Percentiles rank a stretch among this genome's conserved stretches.
Evolutionary conservation across 768 basidiomycete genomes (phyloP).

Genomic region (Lyophyllum shimeji): DNA sequence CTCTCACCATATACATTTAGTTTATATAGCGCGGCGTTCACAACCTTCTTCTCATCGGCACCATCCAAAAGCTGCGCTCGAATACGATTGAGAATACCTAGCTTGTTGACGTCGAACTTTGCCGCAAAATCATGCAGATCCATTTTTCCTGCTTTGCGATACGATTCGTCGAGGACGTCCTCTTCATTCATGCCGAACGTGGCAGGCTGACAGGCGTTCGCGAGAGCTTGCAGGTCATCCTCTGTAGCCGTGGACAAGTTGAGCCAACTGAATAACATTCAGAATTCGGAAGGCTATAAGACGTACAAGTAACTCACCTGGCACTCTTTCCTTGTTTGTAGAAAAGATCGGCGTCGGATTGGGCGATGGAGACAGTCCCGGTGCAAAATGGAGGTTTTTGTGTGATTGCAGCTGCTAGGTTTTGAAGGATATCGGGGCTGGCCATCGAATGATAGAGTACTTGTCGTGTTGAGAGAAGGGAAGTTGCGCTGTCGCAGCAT

Average conservation of each 20-base stretch:
- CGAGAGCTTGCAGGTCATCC: conserved; percentile 23
- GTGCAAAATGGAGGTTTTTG: conserved; percentile 11
- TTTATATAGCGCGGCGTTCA: conserved; percentile 33
- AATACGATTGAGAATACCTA: conserved; percentile 3
- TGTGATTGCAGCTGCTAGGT: neutral
- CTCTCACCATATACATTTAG: conserved; percentile 38
- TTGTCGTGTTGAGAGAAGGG: too few species aligned
- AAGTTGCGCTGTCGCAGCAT: too few species aligned
- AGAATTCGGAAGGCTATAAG: neutral
- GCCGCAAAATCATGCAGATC: conserved; percentile 33
- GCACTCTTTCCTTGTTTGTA: neutral
- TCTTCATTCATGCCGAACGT: conserved; percentile 36
- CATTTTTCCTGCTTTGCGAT: conserved; percentile 47
- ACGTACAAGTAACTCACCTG: neutral
- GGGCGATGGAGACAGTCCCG: neutral
- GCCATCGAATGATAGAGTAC: neutral
- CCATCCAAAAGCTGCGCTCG: conserved; percentile 13
- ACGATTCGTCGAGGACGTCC: conserved; percentile 42
- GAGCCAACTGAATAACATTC: conserved; percentile 5
- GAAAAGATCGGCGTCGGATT: neutral
- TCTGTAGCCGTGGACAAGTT: conserved; percentile 7
- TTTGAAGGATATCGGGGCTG: neutral
- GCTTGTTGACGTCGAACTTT: conserved; percentile 23
- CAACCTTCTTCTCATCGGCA: conserved; percentile 13
- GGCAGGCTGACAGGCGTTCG: conserved; percentile 36